Evolutionary conservation across 2,329 filamentous ascomycete species (phyloP), one percentile per base, ranked within the genome.

Genomic region (Aspergillus calidoustus): DNA sequence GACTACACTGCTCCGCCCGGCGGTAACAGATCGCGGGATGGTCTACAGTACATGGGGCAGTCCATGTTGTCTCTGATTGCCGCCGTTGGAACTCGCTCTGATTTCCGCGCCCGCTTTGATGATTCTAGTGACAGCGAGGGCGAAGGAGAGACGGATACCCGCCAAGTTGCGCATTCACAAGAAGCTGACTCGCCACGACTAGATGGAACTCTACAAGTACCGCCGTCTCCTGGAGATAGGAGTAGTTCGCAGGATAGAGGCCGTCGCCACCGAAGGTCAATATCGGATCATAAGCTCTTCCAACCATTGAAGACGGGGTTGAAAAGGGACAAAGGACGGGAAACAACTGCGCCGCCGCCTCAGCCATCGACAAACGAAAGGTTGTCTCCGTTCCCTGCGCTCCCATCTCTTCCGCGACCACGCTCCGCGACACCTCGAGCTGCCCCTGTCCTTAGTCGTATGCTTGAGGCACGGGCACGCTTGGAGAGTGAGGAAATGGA

Each of bases 31-130:
- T 76, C 76, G n/a, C 71, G 73, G 41, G 78, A 78, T 60, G 74
- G 78, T 56, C 78, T 81, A 52, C 79, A 83, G 63, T 92, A 93
- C 72, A 92, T 96, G 88, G 95, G 97, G 77, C 93, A 97, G 82
- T 96, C 92, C 66, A 89, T 98, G 59, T 96, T 97, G 76, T 93
- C 92, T 57, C 87, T 98, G 79, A 93, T 98, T 68, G 91, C 93
- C 7, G 92, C 92, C 17, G 92, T 92, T 43, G 92, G 93, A 7
- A 93, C 92, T 31, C 88, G 87, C 62, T 89, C 91, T 55, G 90
- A 96, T 77, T 93, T 96, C 72, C 89, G 91, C 75, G 86, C 91
- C 62, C 87, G 91, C 43, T 94, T 95, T 75, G 90, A 93, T 71
- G 90, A 90, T 67, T 93, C 90, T 46, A 95, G 91, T 69, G 92